Percentiles rank a stretch among this genome's conserved stretches.
phyloP scores from a whole-genome alignment of 345 rosid species.

The Sisymbrium altissimum region DNA sequence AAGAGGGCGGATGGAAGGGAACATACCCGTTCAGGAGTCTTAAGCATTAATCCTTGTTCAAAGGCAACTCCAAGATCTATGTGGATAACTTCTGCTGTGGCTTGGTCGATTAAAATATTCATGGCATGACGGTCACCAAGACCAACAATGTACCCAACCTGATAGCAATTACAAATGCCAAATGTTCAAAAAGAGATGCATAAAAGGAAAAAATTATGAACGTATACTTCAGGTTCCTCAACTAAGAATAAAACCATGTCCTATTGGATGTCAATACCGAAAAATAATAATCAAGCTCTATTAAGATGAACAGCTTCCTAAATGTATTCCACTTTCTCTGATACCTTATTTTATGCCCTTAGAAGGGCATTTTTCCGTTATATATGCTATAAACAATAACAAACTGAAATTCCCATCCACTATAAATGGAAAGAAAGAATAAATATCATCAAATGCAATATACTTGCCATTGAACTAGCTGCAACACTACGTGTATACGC shows the following conservation, averaged over 20 bases:
- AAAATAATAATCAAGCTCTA: background rate
- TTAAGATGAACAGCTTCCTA: background rate
- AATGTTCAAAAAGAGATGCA: background rate
- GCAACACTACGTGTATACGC: slow-evolving; percentile 95
- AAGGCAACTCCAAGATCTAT: slow-evolving; percentile 99
- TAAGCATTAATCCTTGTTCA: slow-evolving; percentile 97
- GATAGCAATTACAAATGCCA: slow-evolving; percentile 23
- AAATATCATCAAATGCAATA: slow-evolving; percentile 5
- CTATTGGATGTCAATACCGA: background rate
- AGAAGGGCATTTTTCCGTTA: background rate
- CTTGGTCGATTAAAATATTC: slow-evolving; percentile 93
- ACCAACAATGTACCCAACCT: slow-evolving; percentile 99
- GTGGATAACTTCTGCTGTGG: slow-evolving; percentile 98
- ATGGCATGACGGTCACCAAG: slow-evolving; percentile 95
- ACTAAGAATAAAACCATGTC: background rate
- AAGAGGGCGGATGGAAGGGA: slow-evolving; percentile 16
- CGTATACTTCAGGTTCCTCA: background rate
- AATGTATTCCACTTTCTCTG: slow-evolving; percentile 4
- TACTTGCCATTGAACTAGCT: slow-evolving; percentile 88
- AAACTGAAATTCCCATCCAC: background rate
- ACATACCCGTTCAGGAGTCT: slow-evolving; percentile 91
- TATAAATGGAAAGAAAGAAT: background rate
- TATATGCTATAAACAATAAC: background rate
- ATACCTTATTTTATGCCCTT: background rate
- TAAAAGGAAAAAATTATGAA: background rate